phyloP scores from a whole-genome alignment of 176 grass and related monocot species.

The Lolium perenne region DNA sequence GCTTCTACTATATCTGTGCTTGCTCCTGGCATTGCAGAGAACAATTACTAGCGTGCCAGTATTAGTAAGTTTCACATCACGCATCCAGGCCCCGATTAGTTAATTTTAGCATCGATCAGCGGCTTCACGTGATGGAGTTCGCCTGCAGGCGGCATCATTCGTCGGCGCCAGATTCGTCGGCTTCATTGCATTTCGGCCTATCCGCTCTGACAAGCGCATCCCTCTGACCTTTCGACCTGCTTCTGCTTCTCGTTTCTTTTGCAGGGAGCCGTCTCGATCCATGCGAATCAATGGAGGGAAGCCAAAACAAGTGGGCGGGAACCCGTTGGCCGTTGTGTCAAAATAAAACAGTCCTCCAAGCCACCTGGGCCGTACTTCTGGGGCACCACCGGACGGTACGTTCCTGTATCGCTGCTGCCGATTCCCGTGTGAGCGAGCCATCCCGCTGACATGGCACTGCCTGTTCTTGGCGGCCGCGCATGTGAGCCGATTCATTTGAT shows the following conservation, averaged over 20 bases:
- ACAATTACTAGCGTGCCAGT: background rate
- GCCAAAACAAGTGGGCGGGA: background rate
- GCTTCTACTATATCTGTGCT: background rate
- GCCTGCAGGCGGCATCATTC: background rate
- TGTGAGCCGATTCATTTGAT: too few relatives aligned
- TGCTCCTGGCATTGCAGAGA: background rate
- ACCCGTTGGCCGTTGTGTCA: background rate
- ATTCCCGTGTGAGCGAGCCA: too few relatives aligned
- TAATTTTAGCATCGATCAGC: background rate
- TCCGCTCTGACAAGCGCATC: background rate
- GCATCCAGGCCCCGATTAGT: background rate
- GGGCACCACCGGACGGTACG: too few relatives aligned
- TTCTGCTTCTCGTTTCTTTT: background rate
- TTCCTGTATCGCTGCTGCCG: too few relatives aligned
- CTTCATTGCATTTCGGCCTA: background rate
- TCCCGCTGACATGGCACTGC: too few relatives aligned
- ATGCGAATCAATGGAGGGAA: background rate
- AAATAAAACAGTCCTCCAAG: too few relatives aligned
- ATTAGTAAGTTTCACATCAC: background rate
- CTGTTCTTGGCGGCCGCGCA: too few relatives aligned
- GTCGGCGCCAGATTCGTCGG: too few relatives aligned
- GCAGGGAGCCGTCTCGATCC: background rate
- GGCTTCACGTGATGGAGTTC: constrained; percentile 17
- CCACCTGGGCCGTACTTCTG: too few relatives aligned
- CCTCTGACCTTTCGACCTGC: background rate